phyloP scores from a whole-genome alignment of 2,329 filamentous ascomycete genomes.

The Chaetoscypha palmicola region DNA sequence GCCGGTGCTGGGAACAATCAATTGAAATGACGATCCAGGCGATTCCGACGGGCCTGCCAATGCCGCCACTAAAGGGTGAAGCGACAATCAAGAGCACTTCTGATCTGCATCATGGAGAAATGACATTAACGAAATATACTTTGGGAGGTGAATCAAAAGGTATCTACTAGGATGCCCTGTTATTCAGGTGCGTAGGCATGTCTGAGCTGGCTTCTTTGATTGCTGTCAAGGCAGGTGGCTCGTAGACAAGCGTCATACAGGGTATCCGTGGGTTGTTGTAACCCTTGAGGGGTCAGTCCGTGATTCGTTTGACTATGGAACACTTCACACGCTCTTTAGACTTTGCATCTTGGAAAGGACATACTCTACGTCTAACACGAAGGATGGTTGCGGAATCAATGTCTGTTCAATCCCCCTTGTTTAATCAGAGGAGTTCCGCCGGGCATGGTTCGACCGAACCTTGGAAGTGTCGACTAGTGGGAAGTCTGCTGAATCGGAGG shows the following conservation, averaged over 20 bases:
- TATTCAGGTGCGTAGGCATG: no score
- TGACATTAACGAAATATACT: not conserved
- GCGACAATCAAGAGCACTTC: constrained; percentile 3
- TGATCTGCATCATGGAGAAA: not conserved
- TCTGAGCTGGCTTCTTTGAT: not conserved
- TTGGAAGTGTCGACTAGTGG: no score
- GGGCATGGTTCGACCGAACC: no score
- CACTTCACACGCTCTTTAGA: no score
- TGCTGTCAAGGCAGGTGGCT: not conserved
- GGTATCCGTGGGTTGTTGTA: not conserved
- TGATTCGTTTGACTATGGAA: not conserved
- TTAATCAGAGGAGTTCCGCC: no score
- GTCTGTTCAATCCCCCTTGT: no score
- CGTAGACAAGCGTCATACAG: not conserved
- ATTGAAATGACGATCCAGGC: constrained; percentile 16
- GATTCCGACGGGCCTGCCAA: constrained; percentile 6
- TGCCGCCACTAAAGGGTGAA: not conserved
- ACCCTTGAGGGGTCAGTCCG: not conserved
- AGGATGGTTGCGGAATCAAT: no score
- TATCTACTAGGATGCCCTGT: no score
- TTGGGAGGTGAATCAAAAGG: not conserved
- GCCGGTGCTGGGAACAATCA: constrained; percentile 10
- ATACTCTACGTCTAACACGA: no score
- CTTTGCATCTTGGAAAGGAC: no score
- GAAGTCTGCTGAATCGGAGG: no score